Base-by-base conservation (phyloP, 257 asterid genomes). In the Rehmannia glutinosa region DNA sequence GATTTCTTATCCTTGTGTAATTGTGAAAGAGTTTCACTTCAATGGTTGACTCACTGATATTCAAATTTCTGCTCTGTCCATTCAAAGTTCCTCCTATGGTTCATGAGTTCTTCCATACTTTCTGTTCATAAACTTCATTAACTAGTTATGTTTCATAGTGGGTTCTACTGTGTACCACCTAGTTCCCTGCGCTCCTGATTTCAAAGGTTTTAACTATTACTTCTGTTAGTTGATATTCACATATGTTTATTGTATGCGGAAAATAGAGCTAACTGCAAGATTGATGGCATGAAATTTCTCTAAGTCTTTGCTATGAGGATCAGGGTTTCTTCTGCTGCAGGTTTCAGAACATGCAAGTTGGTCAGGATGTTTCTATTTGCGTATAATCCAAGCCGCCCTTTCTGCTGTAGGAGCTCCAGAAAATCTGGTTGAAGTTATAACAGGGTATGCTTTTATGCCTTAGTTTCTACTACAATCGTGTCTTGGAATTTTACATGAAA, bases 351-450 rank as follows among this genome's bases (percentile, higher is more conserved):
- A 94, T 75, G 97, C 99, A 38, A 94, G 99, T 85, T 94, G 99
- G 97, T 94, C 99, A 11, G 97, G 97, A 69, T 94, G 97, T 81
- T 94, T 94, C 73, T 94, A 94, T 80, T 51, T 91, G 79, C 88
- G 87, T 64, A 94, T 94, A 71, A 94, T 94, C 64, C 99, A 88
- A 72, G 87, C 93, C 17, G 99, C 99, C 53, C 96, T 94, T 71
- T 81, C 89, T 68, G 96, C 97, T 73, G 95, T 94, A 1, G 97
- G 99, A 79, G 99, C 99, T 81, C 99, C 99, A 73, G 99, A 94
- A 79, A 94, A 91, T 80, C 83, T 91, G 28, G 97, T 94, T 54
- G 99, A 94, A 78, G 96, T 94, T 64, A 94, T 91, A 77, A 94
- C 99, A 9, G 99, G 99, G 97, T 94, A 84, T 68, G 87, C 67